phyloP scores from a whole-genome alignment of 371 early-diverging fungal species.

The Mycotypha africana region DNA sequence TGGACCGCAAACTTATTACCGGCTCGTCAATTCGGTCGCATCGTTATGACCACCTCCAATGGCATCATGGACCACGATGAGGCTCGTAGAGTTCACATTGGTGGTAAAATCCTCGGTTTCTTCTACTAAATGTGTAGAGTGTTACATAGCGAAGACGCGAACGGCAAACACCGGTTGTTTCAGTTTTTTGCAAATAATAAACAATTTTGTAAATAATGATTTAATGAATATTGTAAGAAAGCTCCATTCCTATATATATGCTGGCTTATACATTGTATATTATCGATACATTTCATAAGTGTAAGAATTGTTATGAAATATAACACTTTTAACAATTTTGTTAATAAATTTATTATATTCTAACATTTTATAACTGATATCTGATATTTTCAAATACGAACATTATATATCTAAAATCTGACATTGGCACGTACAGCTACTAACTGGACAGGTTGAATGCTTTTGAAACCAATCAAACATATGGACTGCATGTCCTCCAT shows the following conservation, averaged over 20 bases:
- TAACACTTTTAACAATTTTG: no score
- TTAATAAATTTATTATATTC: no score
- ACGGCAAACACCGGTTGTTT: neutral
- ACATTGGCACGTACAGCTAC: conserved; percentile 80
- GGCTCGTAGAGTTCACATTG: conserved; percentile 96
- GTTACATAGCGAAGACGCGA: neutral
- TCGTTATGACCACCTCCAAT: conserved; percentile 94
- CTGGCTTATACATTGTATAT: no score
- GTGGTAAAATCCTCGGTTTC: conserved; percentile 98
- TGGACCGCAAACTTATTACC: conserved; percentile 98
- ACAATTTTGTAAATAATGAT: neutral
- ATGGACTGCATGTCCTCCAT: conserved; percentile 93
- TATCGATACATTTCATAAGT: no score
- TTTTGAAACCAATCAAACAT: conserved; percentile 86
- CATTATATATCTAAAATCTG: no score
- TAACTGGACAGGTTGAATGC: conserved; percentile 84
- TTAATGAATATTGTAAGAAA: neutral
- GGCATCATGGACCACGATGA: conserved; percentile 99
- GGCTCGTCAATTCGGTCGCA: conserved; percentile 99
- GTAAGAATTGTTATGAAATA: no score
- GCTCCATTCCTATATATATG: no score
- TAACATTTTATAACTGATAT: no score
- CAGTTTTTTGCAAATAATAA: no score
- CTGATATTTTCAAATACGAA: no score
- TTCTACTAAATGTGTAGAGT: conserved; percentile 43